phyloP scores from a whole-genome alignment of 2,329 filamentous ascomycete species.

The Aspergillus pseudoterreus region DNA sequence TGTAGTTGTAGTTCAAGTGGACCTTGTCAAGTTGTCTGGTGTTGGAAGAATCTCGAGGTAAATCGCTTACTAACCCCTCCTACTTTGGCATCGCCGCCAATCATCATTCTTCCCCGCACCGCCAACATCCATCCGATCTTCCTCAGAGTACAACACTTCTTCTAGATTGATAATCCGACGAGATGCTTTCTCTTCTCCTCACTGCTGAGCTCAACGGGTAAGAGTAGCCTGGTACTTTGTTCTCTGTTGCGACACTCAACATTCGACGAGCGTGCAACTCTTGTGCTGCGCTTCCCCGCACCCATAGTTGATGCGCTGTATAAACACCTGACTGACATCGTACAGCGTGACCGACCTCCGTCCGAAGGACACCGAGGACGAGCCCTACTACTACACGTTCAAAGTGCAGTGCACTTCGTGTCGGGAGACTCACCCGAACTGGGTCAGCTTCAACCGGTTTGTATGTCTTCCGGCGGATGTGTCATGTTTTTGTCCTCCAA shows the following conservation, averaged over 20 bases:
- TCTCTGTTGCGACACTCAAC: background rate
- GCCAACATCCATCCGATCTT: background rate
- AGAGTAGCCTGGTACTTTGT: slow-evolving; percentile 6
- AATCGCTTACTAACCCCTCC: no score
- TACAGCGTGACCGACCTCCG: slow-evolving; percentile 82
- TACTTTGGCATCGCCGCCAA: background rate
- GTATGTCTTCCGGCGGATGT: slow-evolving; percentile 49
- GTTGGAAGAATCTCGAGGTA: no score
- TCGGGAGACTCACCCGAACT: slow-evolving; percentile 83
- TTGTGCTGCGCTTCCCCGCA: slow-evolving; percentile 12
- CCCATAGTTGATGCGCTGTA: background rate
- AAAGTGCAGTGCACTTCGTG: slow-evolving; percentile 98
- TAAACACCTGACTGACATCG: background rate
- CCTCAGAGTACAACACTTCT: background rate
- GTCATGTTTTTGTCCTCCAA: background rate
- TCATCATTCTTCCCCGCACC: slow-evolving; percentile 5
- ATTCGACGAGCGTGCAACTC: background rate
- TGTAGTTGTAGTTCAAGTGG: no score
- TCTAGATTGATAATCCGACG: slow-evolving; percentile 3
- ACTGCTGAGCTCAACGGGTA: slow-evolving; percentile 38
- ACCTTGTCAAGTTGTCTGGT: no score
- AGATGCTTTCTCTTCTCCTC: slow-evolving; percentile 39
- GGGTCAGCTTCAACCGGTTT: slow-evolving; percentile 81
- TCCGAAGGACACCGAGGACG: slow-evolving; percentile 74
- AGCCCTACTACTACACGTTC: slow-evolving; percentile 95